These are phyloP conservation scores for Aspergillus cristatus DNA, from an alignment of 495 filamentous ascomycete species.

Conservation along the genomic window DNA sequence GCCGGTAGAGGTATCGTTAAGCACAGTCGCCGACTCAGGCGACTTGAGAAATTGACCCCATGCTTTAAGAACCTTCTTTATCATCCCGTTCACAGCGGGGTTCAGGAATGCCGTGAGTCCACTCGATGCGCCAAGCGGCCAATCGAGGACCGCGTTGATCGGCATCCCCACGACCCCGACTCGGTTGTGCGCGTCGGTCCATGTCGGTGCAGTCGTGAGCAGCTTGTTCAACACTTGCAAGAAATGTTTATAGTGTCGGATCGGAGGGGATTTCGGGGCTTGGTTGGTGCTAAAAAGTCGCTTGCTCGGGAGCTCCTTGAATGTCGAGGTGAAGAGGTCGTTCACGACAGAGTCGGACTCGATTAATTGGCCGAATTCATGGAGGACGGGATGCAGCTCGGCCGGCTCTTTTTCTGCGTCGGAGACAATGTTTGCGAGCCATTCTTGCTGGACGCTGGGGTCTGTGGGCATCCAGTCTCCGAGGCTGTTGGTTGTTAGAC, in stretches of 20 bases:
- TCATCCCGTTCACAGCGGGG: conserved; percentile 51
- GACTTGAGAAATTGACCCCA: conserved; percentile 53
- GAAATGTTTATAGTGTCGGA: conserved; percentile 54
- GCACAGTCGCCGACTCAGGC: conserved; percentile 45
- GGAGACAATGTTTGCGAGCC: conserved; percentile 16
- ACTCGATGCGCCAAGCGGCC: conserved; percentile 56
- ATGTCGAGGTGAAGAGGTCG: conserved; percentile 42
- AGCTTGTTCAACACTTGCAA: conserved; percentile 52
- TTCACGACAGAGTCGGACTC: conserved; percentile 26
- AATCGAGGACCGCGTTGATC: conserved; percentile 56
- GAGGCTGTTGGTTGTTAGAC: too few species aligned
- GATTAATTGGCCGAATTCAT: conserved; percentile 32
- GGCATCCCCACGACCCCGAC: conserved; percentile 56
- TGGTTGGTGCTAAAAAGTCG: too few species aligned
- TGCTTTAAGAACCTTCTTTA: conserved; percentile 54
- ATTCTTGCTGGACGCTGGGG: too few species aligned
- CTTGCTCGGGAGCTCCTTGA: conserved; percentile 49
- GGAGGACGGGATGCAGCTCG: conserved; percentile 16
- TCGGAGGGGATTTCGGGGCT: conserved; percentile 48
- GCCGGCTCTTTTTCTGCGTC: conserved; percentile 8
- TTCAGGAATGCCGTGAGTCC: conserved; percentile 55
- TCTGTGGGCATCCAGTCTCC: too few species aligned
- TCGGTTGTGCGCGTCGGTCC: conserved; percentile 36
- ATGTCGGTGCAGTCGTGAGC: conserved; percentile 48
- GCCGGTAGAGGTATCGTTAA: conserved; percentile 35